Base-by-base conservation (phyloP, 345 rosid species). In the Dipteronia dyeriana region DNA sequence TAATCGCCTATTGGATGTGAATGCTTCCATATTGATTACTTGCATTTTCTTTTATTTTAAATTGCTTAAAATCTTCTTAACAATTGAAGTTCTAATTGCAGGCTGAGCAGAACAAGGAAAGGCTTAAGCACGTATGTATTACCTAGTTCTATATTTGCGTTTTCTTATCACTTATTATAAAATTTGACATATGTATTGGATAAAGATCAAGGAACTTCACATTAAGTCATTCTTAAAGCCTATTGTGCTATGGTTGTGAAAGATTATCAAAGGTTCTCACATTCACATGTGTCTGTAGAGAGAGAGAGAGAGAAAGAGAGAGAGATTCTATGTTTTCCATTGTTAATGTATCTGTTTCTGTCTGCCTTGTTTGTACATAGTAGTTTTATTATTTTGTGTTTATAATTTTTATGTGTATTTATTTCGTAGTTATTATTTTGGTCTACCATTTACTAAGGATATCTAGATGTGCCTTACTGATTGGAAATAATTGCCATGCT, bases 91-190 rank as follows among this genome's bases (percentile, higher is more conserved):
- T 75, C 12, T 67, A 71, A 47, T 78, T 82, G 82, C 88, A 88
- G 90, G 87, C 76, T 73, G 85, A 82, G 74, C 77, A 74, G 77
- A 80, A 79, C 17, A 79, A 80, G 78, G 74, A 77, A 70, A 82
- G 88, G 75, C 57, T 75, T 70, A 75, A 83, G 77, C 87, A 85
- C 88, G 90, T 83, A 61, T 53, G 81, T 61, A 45, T 54, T 49
- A 14, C 66, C 19, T 7, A 16, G 14, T 64, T 51, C 38, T 59
- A 38, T 78, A 7, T 43, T 61, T 63, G 20, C 17, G 20, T 9
- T 54, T 61, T 64, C 19, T 5, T 20, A 16, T 31, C 64, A 29
- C 19, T 16, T 59, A 2, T 14, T 10, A 53, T 13, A 70, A 47
- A 17, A 47, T 31, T 64, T 65, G 29, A 26, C n/a, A 31, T 75